These are phyloP conservation scores for Pseudevernia furfuracea DNA, from an alignment of 495 filamentous ascomycete genomes.

Conservation along the genomic window DNA sequence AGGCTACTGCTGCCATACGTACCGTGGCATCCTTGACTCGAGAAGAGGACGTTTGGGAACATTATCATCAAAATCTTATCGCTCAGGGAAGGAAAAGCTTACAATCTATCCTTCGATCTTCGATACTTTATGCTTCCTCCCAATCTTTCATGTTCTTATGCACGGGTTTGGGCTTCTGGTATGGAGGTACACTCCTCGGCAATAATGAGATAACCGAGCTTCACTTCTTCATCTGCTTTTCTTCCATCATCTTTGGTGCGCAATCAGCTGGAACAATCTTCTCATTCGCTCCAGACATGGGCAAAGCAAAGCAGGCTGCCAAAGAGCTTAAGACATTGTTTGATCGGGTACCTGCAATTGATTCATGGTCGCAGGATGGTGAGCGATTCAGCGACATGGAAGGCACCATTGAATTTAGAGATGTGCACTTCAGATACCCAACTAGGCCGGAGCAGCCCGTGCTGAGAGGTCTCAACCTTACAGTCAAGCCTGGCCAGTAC, in stretches of 20 bases:
- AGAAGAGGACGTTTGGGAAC: constrained; percentile 66
- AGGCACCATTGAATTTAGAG: constrained; percentile 66
- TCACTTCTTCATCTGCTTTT: constrained; percentile 81
- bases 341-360: constrained; percentile 68
- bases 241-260: constrained; percentile 70
- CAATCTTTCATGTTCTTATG: constrained; percentile 75
- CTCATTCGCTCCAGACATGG: constrained; percentile 80
- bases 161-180: constrained; percentile 90
- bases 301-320: constrained; percentile 77
- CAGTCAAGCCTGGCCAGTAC: constrained; percentile 67
- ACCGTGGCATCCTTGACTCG: constrained; percentile 87
- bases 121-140: constrained; percentile 66
- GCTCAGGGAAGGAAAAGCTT: constrained; percentile 55
- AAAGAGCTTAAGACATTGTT: constrained; percentile 68
- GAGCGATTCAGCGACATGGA: constrained; percentile 49
- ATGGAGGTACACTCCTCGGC: constrained; percentile 74
- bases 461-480: constrained; percentile 63
- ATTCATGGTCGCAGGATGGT: constrained; percentile 74
- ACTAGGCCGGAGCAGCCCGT: constrained; percentile 74
- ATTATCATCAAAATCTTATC: constrained; percentile 63
- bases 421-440: constrained; percentile 77
- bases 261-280: constrained; percentile 84
- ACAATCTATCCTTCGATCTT: constrained; percentile 58
- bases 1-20: constrained; percentile 82
- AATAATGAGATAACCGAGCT: constrained; percentile 61